A percentile compares a stretch with the other conserved stretches of the same genome.
phyloP scores from a whole-genome alignment of 371 early-diverging fungal species.

The Mucor sp. region DNA sequence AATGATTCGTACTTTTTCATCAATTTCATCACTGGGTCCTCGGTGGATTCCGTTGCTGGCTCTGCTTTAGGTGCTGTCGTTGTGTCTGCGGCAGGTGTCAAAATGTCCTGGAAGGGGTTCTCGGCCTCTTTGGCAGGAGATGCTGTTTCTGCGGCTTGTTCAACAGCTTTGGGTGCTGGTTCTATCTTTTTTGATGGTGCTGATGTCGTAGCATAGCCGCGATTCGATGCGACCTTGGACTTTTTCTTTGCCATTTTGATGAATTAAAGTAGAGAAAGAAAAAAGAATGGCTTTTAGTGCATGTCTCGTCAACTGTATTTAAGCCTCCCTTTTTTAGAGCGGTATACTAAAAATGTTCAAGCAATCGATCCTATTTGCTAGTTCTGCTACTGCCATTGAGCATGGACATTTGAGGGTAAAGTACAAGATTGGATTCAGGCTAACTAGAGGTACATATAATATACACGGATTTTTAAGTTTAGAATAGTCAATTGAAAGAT shows the following conservation, averaged over 20 bases:
- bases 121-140: neutral
- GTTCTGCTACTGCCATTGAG: neutral
- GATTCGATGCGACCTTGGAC: conserved; percentile 20
- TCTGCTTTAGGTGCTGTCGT: neutral
- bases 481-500: no score
- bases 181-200: conserved; percentile 22
- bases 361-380: neutral
- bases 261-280: neutral
- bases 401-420: neutral
- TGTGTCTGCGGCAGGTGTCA: neutral
- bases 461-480: no score
- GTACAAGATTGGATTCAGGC: no score
- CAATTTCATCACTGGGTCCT: conserved; percentile 15
- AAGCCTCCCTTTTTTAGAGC: neutral
- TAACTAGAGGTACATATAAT: no score
- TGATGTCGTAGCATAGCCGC: conserved; percentile 27
- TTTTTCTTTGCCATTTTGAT: conserved; percentile 27
- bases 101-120: neutral
- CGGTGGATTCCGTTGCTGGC: neutral
- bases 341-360: neutral
- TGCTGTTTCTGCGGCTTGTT: neutral
- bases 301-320: neutral
- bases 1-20: conserved; percentile 20
- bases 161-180: neutral
- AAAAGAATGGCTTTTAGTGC: neutral